Base-by-base conservation (phyloP, 1,284 basidiomycete species). In the Puccinia horiana region DNA sequence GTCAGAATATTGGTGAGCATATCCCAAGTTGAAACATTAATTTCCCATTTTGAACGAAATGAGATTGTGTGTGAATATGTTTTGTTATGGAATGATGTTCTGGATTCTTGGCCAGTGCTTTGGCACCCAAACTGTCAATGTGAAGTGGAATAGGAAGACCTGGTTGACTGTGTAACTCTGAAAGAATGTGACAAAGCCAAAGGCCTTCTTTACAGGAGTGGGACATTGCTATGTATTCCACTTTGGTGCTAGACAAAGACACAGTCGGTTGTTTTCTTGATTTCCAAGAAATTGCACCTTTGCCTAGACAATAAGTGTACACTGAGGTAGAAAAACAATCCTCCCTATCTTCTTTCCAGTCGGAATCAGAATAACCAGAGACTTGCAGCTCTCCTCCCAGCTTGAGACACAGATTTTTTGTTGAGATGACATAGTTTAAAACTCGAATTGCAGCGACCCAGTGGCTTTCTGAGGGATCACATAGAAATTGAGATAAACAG, bases 401-500 rank as follows among this genome's bases (percentile, higher is more conserved):
- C 3, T n/a, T 37, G 3, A 79, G 29, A 1, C 63, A 29, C 2
- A 72, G 9, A 12, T 49, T 5, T 47, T 26, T 49, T 5, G 65
- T 78, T 1, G 61, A 4, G n/a, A 32, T 40, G 1, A 77, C 9
- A 69, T 79, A 69, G 0, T 69, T 47, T 4, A 79, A 32, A 44
- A 79, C 35, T n/a, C 44, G 18, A 3, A 70, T 1, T 16, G 65
- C 47, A 32, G 75, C 77, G 3, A 18, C 5, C 77, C 77, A 79
- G 29, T 79, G 77, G 18, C 44, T n/a, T 4, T 4, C 16, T 0
- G 44, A 70, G 2, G 77, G 77, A 56, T 79, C 65, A 29, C 29
- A 32, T 3, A 78, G 63, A 29, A 69, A 78, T 54, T 78, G 76
- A n/a, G 63, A 78, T 12, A 78, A 47, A 18, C 35, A 4, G n/a